Evolutionary conservation across 140 eudicot species (phyloP).

Genomic region (Flaveria floridana): DNA sequence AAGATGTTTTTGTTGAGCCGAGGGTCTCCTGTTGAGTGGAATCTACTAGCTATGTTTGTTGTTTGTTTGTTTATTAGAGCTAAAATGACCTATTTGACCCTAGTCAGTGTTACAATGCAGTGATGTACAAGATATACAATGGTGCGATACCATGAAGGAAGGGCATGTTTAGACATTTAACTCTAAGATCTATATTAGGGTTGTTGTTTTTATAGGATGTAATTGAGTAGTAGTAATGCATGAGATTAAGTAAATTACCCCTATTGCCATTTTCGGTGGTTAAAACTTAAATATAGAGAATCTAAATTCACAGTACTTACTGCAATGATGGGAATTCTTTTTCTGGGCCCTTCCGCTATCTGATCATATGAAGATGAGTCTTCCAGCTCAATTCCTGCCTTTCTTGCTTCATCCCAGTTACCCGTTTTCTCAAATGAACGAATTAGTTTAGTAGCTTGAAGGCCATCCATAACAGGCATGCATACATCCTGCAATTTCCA

Average conservation of each 20-base stretch:
- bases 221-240: background rate
- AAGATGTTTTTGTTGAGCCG: too few species aligned
- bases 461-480: conserved; percentile 98
- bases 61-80: too few species aligned
- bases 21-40: too few species aligned
- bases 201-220: background rate
- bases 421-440: conserved; percentile 87
- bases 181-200: background rate
- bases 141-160: background rate
- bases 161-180: conserved; percentile 28
- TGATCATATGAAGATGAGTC: conserved; percentile 33
- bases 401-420: conserved; percentile 81
- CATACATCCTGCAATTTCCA: conserved; percentile 70
- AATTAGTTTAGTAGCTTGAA: conserved; percentile 84
- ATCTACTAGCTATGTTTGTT: too few species aligned
- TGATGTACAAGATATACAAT: background rate
- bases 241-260: background rate
- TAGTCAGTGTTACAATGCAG: background rate
- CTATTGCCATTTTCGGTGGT: background rate
- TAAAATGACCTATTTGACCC: conserved; percentile 5
- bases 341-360: conserved; percentile 28
- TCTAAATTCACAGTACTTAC: conserved; percentile 44
- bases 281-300: background rate
- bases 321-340: conserved; percentile 69
- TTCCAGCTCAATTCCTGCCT: conserved; percentile 68